These are phyloP conservation scores for Lasiodiplodia theobromae DNA, from an alignment of 2,329 filamentous ascomycete genomes.

Conservation along the genomic window DNA sequence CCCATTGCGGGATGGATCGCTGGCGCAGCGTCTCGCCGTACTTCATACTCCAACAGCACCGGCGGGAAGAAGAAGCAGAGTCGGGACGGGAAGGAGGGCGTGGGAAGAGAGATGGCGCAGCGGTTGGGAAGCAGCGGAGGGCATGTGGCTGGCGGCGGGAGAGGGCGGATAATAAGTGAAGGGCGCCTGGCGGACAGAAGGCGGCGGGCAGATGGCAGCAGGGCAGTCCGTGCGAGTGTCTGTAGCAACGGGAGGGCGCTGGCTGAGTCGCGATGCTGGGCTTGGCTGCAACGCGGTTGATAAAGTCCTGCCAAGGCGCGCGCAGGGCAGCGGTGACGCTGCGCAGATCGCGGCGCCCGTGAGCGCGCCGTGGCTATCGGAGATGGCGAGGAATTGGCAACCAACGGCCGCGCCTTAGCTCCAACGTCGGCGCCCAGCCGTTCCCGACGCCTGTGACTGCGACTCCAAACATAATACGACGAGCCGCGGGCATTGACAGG, in stretches of 20 bases:
- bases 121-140: not conserved
- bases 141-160: constrained; percentile 6
- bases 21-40: constrained; percentile 76
- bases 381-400: constrained; percentile 26
- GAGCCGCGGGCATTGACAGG: not conserved
- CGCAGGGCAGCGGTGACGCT: constrained; percentile 19
- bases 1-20: constrained; percentile 84
- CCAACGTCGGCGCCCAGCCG: constrained; percentile 16
- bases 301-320: constrained; percentile 12
- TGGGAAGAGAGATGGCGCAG: not conserved
- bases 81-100: not conserved
- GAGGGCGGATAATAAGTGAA: constrained; percentile 19
- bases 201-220: not conserved
- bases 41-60: constrained; percentile 64
- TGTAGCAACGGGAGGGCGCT: constrained; percentile 5
- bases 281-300: constrained; percentile 10
- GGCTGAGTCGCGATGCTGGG: constrained; percentile 3
- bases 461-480: not conserved
- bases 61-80: not conserved
- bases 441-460: constrained; percentile 6
- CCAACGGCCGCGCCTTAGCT: constrained; percentile 17
- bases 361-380: constrained; percentile 1
- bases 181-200: not conserved
- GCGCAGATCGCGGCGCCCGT: not conserved
- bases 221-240: constrained; percentile 9